Percentiles rank a stretch among this genome's conserved stretches.
These are phyloP conservation scores for Seminavis robusta DNA, from an alignment of 108 stramenopile species.

Conservation along the genomic window DNA sequence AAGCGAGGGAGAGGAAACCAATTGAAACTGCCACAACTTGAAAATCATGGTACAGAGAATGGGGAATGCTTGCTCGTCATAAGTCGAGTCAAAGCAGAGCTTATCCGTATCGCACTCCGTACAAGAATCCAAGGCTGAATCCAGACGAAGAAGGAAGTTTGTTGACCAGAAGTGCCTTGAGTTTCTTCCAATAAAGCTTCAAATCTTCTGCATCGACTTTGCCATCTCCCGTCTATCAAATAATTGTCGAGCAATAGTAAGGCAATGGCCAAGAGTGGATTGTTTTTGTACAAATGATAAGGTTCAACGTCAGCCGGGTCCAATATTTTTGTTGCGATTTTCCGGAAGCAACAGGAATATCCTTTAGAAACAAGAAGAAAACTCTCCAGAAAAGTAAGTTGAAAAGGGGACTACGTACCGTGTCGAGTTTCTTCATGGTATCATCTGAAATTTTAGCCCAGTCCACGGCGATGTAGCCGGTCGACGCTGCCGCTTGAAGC, in stretches of 20 bases:
- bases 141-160: slow-evolving; percentile 83
- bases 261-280: no score
- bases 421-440: slow-evolving; percentile 59
- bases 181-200: slow-evolving; percentile 74
- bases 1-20: no score
- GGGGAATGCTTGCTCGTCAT: no score
- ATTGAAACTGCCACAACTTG: no score
- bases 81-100: no score
- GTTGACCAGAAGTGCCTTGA: slow-evolving; percentile 68
- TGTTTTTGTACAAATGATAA: no score
- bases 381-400: slow-evolving; percentile 16
- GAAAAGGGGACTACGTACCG: slow-evolving; percentile 38
- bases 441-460: slow-evolving; percentile 79
- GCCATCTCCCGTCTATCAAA: slow-evolving; percentile 57
- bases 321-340: no score
- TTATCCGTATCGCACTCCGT: slow-evolving; percentile 59
- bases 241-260: no score
- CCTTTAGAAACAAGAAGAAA: background rate
- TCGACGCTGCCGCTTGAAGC: slow-evolving; percentile 55
- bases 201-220: slow-evolving; percentile 62
- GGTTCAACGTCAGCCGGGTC: no score
- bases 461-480: slow-evolving; percentile 81
- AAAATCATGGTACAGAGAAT: no score
- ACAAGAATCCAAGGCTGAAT: slow-evolving; percentile 83
- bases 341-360: no score